Percentiles rank a stretch among this genome's conserved stretches.
phyloP scores from a whole-genome alignment of 2,329 filamentous ascomycete genomes.

The Microdochium bolleyi region DNA sequence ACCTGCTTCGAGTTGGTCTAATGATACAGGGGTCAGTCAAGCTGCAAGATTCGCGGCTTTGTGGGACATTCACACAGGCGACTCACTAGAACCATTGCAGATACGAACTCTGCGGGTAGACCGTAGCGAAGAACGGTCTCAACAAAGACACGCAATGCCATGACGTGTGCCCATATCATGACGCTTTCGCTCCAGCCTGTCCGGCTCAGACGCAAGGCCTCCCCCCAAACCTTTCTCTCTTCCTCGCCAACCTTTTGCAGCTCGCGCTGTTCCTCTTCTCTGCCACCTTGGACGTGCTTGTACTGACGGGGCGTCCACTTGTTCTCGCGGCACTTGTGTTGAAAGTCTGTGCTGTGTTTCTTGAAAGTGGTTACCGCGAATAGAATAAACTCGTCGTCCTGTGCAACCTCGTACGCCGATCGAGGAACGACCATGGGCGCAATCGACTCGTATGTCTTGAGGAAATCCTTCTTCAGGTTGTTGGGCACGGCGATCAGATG shows the following conservation, averaged over 20 bases:
- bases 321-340: slow-evolving; percentile 85
- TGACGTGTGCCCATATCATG: slow-evolving; percentile 91
- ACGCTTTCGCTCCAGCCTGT: slow-evolving; percentile 95
- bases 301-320: slow-evolving; percentile 95
- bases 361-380: slow-evolving; percentile 91
- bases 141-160: slow-evolving; percentile 88
- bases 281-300: slow-evolving; percentile 83
- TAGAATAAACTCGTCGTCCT: slow-evolving; percentile 84
- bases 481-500: slow-evolving; percentile 86
- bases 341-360: slow-evolving; percentile 79
- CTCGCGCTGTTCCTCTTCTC: slow-evolving; percentile 83
- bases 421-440: slow-evolving; percentile 89
- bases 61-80: neutral
- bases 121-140: slow-evolving; percentile 97
- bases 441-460: slow-evolving; percentile 82
- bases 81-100: slow-evolving; percentile 74
- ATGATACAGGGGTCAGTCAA: slow-evolving; percentile 1
- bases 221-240: slow-evolving; percentile 86
- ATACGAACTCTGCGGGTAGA: slow-evolving; percentile 81
- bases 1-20: slow-evolving; percentile 77
- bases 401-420: slow-evolving; percentile 69
- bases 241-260: slow-evolving; percentile 74
- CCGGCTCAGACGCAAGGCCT: slow-evolving; percentile 76
- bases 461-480: slow-evolving; percentile 75
- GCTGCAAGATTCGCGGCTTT: slow-evolving; percentile 7